Evolutionary conservation across 306 rosid species (phyloP).

Genomic region (Rosa persica): DNA sequence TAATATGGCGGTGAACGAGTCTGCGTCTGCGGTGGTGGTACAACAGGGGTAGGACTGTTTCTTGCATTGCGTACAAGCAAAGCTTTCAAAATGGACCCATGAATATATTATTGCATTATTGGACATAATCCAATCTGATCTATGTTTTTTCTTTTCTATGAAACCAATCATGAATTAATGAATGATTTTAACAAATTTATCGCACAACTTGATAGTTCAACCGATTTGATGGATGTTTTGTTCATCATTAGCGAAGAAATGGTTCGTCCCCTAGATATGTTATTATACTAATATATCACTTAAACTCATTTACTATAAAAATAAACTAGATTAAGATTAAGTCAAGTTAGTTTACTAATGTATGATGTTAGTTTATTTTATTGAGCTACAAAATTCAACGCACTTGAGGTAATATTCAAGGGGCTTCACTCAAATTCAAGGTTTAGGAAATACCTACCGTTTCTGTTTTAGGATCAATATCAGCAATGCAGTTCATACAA

Average conservation of each 20-base stretch:
- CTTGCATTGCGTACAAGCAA: slow-evolving; percentile 10
- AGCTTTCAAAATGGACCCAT: slow-evolving; percentile 13
- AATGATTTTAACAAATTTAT: too few species aligned
- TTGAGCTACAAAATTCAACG: too few species aligned
- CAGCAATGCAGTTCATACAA: too few species aligned
- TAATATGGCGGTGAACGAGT: not conserved
- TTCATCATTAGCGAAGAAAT: not conserved
- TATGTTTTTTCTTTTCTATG: not conserved
- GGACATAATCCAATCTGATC: not conserved
- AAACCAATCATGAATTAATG: not conserved
- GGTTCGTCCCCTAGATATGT: not conserved
- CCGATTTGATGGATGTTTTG: not conserved
- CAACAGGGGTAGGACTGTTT: not conserved
- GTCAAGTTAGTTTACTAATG: too few species aligned
- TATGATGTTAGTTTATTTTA: too few species aligned
- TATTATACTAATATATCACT: too few species aligned
- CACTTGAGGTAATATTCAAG: not conserved
- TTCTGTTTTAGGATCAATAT: too few species aligned
- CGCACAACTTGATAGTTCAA: not conserved
- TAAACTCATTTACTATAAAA: too few species aligned
- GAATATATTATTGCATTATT: not conserved
- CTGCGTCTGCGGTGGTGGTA: not conserved
- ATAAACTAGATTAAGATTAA: too few species aligned
- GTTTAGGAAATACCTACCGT: too few species aligned
- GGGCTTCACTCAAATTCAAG: too few species aligned